phyloP scores from a whole-genome alignment of 371 early-diverging fungal genomes.

The Mortierella sp. region DNA sequence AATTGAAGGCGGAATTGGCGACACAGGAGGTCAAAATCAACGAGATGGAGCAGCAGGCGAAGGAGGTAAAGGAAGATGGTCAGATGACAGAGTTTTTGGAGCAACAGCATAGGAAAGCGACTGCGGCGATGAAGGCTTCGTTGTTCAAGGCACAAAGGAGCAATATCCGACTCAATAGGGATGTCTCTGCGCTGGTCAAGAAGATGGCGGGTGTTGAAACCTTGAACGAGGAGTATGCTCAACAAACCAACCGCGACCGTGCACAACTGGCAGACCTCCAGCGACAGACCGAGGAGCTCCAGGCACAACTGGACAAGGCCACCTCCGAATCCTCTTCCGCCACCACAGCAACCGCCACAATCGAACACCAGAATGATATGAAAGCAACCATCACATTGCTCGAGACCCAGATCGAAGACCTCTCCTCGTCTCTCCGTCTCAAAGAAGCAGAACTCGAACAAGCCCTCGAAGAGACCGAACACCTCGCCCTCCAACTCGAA shows the following conservation, averaged over 20 bases:
- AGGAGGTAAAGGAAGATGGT: slow-evolving; percentile 1
- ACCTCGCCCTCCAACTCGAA: slow-evolving; percentile 21
- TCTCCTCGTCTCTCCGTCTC: slow-evolving; percentile 19
- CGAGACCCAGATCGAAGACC: slow-evolving; percentile 30
- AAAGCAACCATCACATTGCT: slow-evolving; percentile 14
- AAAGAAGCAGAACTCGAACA: slow-evolving; percentile 39
- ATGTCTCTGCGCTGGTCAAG: slow-evolving; percentile 21
- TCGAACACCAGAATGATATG: not conserved
- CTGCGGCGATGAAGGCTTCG: slow-evolving; percentile 9
- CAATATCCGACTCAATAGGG: slow-evolving; percentile 27
- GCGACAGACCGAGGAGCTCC: slow-evolving; percentile 2
- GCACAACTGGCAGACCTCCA: slow-evolving; percentile 9
- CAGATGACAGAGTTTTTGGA: slow-evolving; percentile 32
- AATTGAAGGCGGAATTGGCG: slow-evolving; percentile 13
- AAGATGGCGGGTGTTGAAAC: slow-evolving; percentile 31
- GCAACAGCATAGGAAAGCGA: slow-evolving; percentile 29
- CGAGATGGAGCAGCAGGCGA: slow-evolving; percentile 14
- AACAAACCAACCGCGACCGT: slow-evolving; percentile 16
- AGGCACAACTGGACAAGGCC: not conserved
- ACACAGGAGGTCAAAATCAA: not conserved
- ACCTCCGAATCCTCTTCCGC: not conserved
- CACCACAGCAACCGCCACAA: not conserved
- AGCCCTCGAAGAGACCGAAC: slow-evolving; percentile 27
- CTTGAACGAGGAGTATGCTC: slow-evolving; percentile 30
- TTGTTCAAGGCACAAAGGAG: slow-evolving; percentile 29